Conservation (phyloP, 345 rosid genomes). For the Eutrema japonicum region DNA sequence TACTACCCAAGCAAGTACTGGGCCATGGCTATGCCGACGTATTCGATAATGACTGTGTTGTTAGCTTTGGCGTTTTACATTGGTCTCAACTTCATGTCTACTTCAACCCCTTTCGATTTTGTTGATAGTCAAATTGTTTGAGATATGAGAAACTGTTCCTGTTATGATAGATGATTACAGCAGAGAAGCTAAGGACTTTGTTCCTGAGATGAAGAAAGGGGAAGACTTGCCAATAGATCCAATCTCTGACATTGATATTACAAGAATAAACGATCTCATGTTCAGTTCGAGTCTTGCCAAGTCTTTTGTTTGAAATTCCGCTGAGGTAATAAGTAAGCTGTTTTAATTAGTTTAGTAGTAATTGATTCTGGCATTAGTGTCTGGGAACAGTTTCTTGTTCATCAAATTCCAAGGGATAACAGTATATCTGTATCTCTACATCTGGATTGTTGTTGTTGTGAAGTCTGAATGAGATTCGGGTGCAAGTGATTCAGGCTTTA, state of each 20-base stretch:
- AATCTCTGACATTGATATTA: conserved; percentile 60
- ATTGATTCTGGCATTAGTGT: too few species aligned
- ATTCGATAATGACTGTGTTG: conserved; percentile 53
- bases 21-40: conserved; percentile 66
- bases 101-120: conserved; percentile 45
- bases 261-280: conserved; percentile 55
- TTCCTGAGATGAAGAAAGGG: conserved; percentile 36
- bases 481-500: too few species aligned
- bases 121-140: background rate
- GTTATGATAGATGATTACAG: conserved; percentile 63
- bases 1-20: conserved; percentile 76
- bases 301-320: background rate
- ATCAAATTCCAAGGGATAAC: too few species aligned
- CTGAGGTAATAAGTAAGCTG: too few species aligned
- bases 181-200: conserved; percentile 51
- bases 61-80: conserved; percentile 54
- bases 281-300: conserved; percentile 37
- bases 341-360: too few species aligned
- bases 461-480: too few species aligned
- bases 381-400: too few species aligned
- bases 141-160: background rate
- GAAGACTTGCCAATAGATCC: conserved; percentile 58
- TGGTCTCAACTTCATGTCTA: conserved; percentile 72
- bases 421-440: too few species aligned
- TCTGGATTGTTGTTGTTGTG: too few species aligned